Evolutionary conservation across 2,329 filamentous ascomycete species (phyloP), one percentile per base, ranked within the genome.

Genomic region (Aspergillus ochraceoroseus): DNA sequence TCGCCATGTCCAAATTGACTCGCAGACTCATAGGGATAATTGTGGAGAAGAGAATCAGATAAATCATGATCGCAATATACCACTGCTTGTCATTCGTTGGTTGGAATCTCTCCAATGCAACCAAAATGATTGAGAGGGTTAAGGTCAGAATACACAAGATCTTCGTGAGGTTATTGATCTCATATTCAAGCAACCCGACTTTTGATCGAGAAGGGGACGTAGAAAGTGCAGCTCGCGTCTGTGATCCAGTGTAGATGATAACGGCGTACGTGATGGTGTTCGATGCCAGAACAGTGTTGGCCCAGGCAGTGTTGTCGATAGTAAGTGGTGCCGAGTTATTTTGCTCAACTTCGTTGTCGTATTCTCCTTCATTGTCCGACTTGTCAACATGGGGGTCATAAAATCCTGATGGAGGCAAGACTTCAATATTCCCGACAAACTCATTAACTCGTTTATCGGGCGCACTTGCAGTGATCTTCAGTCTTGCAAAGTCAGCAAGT

Each of bases 61-160:
- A 98, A n/a, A 90, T 83, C 81, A 95, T 92, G 56, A 96, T 94
- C 50, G 94, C 90, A 52, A 96, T 81, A 63, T 96, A 98, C 92
- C 92, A 98, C 42, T 63, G 53, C 50, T 72, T 71, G 44, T 71
- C 62, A 39, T 69, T 71, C 5, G 61, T 70, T 23, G 65, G 65
- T 46, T 82, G 74, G 49, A 95, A 92, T 0, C 87, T 83, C 63
- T 95, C 82, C 2, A 96, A 68, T 0, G 87, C 88, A 4, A 98
- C 92, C 6, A 98, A 76, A 28, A 94, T 75, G 48, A 95, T 75
- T 0, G 90, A 96, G 3, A 98, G 72, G 0, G 84, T 79, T 1
- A 96, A 71, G 0, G 92, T 98, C 45, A 98, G 74, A 5, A 83
- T 79, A 56, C 92, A 98, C 2, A 98, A 74, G 34, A 96, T 98